Evolutionary conservation across 2,329 filamentous ascomycete genomes (phyloP).

Genomic region (Ascocoryne sarcoides): DNA sequence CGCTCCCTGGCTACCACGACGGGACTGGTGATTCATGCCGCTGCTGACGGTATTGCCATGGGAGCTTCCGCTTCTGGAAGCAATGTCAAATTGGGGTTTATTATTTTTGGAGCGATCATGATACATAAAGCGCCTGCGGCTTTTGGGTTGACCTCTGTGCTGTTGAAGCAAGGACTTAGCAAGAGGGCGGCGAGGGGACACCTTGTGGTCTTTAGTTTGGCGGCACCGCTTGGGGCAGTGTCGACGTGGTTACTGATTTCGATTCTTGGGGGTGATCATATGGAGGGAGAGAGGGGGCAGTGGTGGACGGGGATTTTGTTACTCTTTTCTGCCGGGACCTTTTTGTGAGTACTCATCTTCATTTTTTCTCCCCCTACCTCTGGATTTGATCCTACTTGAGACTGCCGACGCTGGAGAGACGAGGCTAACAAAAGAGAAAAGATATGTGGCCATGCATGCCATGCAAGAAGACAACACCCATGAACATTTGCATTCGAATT

Average conservation of each 20-base stretch:
- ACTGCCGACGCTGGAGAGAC: too few species aligned
- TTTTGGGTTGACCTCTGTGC: slow-evolving; percentile 83
- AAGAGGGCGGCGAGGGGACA: slow-evolving; percentile 80
- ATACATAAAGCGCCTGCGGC: slow-evolving; percentile 94
- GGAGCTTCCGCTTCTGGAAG: slow-evolving; percentile 75
- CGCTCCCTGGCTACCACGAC: slow-evolving; percentile 75
- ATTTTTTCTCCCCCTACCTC: slow-evolving; percentile 1
- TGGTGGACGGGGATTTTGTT: slow-evolving; percentile 92
- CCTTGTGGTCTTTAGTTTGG: slow-evolving; percentile 82
- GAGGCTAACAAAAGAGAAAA: slow-evolving; percentile 34
- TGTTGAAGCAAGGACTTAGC: slow-evolving; percentile 83
- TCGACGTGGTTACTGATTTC: slow-evolving; percentile 74
- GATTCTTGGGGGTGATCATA: slow-evolving; percentile 56
- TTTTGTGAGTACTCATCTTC: slow-evolving; percentile 58
- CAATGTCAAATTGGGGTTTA: slow-evolving; percentile 69
- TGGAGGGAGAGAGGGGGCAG: slow-evolving; percentile 43
- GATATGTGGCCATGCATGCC: slow-evolving; percentile 96
- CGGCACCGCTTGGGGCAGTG: slow-evolving; percentile 79
- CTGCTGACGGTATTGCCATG: slow-evolving; percentile 90
- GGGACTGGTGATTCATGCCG: slow-evolving; percentile 91
- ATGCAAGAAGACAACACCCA: slow-evolving; percentile 69
- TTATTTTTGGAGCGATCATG: slow-evolving; percentile 95
- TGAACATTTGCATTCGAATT: slow-evolving; percentile 34
- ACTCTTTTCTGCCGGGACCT: slow-evolving; percentile 92
- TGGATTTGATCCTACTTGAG: too few species aligned